Evolutionary conservation across 2,329 filamentous ascomycete species (phyloP), one percentile per base, ranked within the genome.

Genomic region (Penicillium frequentans): DNA sequence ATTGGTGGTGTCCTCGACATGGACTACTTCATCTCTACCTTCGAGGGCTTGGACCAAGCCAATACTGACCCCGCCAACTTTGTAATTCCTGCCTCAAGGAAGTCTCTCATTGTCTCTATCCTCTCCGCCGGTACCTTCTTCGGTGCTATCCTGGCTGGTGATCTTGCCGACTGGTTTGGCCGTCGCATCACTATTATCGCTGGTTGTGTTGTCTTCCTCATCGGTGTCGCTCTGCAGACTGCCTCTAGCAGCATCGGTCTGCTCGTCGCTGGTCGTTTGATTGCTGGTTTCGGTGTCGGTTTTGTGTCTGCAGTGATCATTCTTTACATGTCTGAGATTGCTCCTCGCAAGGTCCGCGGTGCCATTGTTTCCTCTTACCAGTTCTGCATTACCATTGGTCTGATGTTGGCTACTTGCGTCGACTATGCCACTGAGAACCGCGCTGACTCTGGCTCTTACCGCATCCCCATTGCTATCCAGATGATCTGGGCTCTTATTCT

Each of bases 321-420:
- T 70, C 81, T 92, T 59, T 93, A 95, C 84, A 93, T 95, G 90
- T 91, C 88, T 49, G 90, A 93, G 77, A 90, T 93, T 71, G 74
- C 76, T 37, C 88, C 88, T 57, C 84, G 83, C 74, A 90, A 90
- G 74, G 87, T 95, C 63, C 86, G 90, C 69, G 90, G 90, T 70
- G 87, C 89, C 54, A 83, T 93, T 50, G 90, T 93, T n/a, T 85
- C 88, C 1, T 89, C 88, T 5, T 93, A 93, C 79, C 90, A 93
- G 72, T 92, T 92, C 81, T 91, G 86, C 74, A 88, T 93, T 73
- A 93, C 90, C 59, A 83, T 93, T 62, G 90, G 90, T 76, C 79
- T 95, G 62, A 79, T 93, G 72, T 76, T 93, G 58, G 90, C 90
- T 23, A 84, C 89, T 1, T 86, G 86, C 66, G 85, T 95, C 67